A percentile compares a stretch with the other conserved stretches of the same genome.
Evolutionary conservation across 108 stramenopile genomes (phyloP).

Genomic region (Cyclotella cryptica): DNA sequence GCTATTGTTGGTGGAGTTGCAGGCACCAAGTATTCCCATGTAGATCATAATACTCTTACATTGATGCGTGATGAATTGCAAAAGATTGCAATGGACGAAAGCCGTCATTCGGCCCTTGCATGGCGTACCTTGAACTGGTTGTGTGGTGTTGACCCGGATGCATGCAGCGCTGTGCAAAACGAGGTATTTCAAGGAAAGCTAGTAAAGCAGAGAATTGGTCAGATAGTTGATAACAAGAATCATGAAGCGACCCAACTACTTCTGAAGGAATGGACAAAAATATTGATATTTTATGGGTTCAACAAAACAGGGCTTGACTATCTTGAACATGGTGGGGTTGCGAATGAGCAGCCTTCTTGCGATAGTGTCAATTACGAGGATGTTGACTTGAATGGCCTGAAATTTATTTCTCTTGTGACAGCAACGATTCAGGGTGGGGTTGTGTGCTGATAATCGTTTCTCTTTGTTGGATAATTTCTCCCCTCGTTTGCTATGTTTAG

Average conservation of each 20-base stretch:
- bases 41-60: slow-evolving; percentile 26
- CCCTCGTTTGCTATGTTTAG: too few relatives aligned
- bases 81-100: slow-evolving; percentile 57
- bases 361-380: too few relatives aligned
- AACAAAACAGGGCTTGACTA: too few relatives aligned
- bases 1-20: slow-evolving; percentile 12
- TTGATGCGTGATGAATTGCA: slow-evolving; percentile 40
- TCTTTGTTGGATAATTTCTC: too few relatives aligned
- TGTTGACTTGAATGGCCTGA: too few relatives aligned
- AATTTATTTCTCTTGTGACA: too few relatives aligned
- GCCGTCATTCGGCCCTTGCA: slow-evolving; percentile 55
- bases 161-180: slow-evolving; percentile 51
- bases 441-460: too few relatives aligned
- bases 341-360: too few relatives aligned
- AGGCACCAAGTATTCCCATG: slow-evolving; percentile 16
- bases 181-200: slow-evolving; percentile 26
- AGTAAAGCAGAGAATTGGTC: slow-evolving; percentile 12
- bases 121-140: slow-evolving; percentile 64
- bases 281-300: neutral
- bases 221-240: neutral
- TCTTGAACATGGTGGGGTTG: too few relatives aligned
- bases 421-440: too few relatives aligned
- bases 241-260: neutral
- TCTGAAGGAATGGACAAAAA: neutral
- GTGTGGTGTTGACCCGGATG: slow-evolving; percentile 49